Evolutionary conservation across 2,329 filamentous ascomycete genomes (phyloP), one percentile per base, ranked within the genome.

Genomic region (Curvularia eragrostidis): DNA sequence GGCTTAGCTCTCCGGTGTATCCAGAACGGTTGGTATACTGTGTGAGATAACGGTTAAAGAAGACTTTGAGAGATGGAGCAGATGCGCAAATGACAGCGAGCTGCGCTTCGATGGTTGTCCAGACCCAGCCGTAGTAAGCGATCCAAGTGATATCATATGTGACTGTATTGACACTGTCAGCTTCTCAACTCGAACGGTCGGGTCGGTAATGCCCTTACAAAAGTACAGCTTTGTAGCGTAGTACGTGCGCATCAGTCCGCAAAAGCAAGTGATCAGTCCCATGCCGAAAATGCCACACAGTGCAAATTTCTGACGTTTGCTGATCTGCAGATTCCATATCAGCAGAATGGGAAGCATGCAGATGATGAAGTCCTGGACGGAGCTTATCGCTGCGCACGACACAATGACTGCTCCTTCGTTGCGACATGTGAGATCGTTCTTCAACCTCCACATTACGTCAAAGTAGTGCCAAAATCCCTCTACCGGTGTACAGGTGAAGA

Each of bases 271-370:
- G 24, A 83, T 69, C 4, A 81, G 70, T 1, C 81, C 78, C 7
- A 80, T 56, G 5, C 69, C 78, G 71, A 79, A 75, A 64, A 83
- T 75, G 42, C 79, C 77, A 42, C 80, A 78, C 5, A 81, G 65
- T 0, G 75, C 78, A 24, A 80, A 55, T 65, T 80, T 82, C 62
- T 83, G 80, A 18, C 73, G 68, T 15, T 54, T 65, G 3, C 78
- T 73, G 38, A 83, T 75, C 26, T 77, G 73, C 5, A 83, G 68
- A n/a, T 79, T 77, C 69, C 77, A 74, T 6, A 82, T 77, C 28
- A 82, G 74, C 21, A 81, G 71, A 10, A 79, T 68, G 0, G 81
- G 81, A 23, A 82, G 62, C 1, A 69, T 61, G 44, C 77, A 76
- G 1, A 79, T 73, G 56, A 80, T 67, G 7, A 80, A 61, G 51